Base-by-base conservation (phyloP, 192 early-diverging fungal genomes). In the Gryganskiella cystojenkinii region DNA sequence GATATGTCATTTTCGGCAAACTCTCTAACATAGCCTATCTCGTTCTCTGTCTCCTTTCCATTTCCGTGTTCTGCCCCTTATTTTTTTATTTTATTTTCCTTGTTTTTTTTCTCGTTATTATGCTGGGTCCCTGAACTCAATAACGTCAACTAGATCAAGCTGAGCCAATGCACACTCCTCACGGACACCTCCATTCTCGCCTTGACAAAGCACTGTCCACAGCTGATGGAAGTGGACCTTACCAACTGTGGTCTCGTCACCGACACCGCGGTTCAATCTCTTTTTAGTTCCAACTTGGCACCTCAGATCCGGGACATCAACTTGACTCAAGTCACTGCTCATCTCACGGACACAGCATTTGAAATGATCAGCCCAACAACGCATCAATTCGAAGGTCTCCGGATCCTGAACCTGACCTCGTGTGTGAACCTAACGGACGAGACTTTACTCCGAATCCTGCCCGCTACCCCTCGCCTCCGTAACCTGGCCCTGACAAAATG, bases 401-500 rank as follows among this genome's bases (percentile, higher is more conserved):
- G 87, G 10, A 72, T 89, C 24, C 51, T 89, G 13, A 85, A 89
- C 40, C 61, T 89, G 28, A 86, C 87, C 1, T 71, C 71, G 1
- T 80, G 80, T 25, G 34, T 55, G 4, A 56, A 79, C 20, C 67
- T 89, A 19, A 87, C 85, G 5, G 86, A 89, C 46, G 70, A 84
- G 25, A 61, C 83, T 0, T 34, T 89, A 11, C 24, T 42, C 8
- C 46, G 51, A 10, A 80, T 89, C 19, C 79, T 86, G 22, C 63
- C 83, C 25, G 79, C 83, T 3, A 81, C 87, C 0, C 86, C 87
- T 0, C 81, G 84, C 28, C 56, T 89, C 24, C 62, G 87, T 24
- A 86, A 74, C 55, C 59, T 89, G 24, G 82, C 87, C 4, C 61
- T 89, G 28, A 85, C 85, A 53, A 89, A 89, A 62, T 89, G 87